These are phyloP conservation scores for Podaxis rugospora DNA, from an alignment of 768 basidiomycete genomes.

Conservation along the genomic window DNA sequence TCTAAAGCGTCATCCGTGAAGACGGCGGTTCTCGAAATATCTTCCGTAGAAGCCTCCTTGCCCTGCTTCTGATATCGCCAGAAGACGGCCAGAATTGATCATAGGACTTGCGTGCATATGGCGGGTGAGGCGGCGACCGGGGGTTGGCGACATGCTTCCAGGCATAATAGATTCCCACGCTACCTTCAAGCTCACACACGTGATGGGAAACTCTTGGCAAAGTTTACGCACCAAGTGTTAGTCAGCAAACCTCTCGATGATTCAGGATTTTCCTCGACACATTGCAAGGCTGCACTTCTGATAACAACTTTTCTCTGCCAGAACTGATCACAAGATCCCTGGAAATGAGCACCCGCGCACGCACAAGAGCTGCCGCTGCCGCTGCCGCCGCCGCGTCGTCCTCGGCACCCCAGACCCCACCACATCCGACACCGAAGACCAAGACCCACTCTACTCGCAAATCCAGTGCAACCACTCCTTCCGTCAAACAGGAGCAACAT, in stretches of 20 bases:
- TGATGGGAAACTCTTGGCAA: slow-evolving; percentile 1
- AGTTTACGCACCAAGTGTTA: not conserved
- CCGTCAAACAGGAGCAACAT: slow-evolving; percentile 6
- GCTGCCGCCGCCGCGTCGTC: slow-evolving; percentile 17
- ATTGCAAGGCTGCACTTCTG: not conserved
- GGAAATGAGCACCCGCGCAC: slow-evolving; percentile 44
- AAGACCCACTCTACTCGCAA: slow-evolving; percentile 12
- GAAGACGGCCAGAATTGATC: not conserved
- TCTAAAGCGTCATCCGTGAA: slow-evolving; percentile 3
- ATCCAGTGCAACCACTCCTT: not conserved
- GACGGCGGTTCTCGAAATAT: not conserved
- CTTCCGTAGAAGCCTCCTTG: not conserved
- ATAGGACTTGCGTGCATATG: slow-evolving; percentile 1
- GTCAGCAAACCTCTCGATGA: slow-evolving; percentile 3
- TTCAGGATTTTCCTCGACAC: slow-evolving; percentile 8
- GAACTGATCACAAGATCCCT: not conserved
- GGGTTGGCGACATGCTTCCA: not conserved
- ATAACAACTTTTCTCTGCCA: slow-evolving; percentile 1
- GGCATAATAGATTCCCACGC: not conserved
- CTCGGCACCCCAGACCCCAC: slow-evolving; percentile 6
- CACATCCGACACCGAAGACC: slow-evolving; percentile 4
- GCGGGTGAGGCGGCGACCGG: not conserved
- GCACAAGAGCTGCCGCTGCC: slow-evolving; percentile 30
- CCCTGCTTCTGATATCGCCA: not conserved
- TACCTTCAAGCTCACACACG: not conserved